A percentile compares a stretch with the other conserved stretches of the same genome.
Conservation (phyloP, 2,329 filamentous ascomycete genomes). For the Teratosphaeria nubilosa region DNA sequence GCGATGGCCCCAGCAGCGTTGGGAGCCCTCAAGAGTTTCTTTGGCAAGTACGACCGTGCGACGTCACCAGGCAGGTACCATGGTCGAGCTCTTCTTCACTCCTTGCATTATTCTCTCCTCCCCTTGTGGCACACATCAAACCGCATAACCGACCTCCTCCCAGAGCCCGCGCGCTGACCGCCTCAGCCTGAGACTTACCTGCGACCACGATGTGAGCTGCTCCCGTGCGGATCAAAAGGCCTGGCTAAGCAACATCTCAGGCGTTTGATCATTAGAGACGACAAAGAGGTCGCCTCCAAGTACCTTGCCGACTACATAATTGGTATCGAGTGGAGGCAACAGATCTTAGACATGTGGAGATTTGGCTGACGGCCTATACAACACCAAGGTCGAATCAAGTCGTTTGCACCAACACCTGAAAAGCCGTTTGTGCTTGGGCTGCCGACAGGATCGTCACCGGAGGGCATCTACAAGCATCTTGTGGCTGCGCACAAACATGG, state of each 20-base stretch:
- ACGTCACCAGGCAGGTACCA: background rate
- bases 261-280: constrained; percentile 75
- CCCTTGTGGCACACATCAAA: background rate
- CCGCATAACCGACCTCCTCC: background rate
- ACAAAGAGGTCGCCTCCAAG: constrained; percentile 55
- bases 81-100: background rate
- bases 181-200: background rate
- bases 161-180: background rate
- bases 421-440: constrained; percentile 75
- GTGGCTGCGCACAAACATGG: constrained; percentile 62
- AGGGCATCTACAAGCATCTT: constrained; percentile 66
- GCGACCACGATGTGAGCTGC: background rate
- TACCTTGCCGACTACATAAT: constrained; percentile 78
- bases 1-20: background rate
- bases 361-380: background rate
- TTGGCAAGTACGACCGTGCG: background rate
- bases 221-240: background rate
- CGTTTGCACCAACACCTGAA: constrained; percentile 60
- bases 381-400: constrained; percentile 58
- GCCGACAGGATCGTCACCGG: constrained; percentile 72
- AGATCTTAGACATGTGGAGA: background rate
- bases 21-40: background rate
- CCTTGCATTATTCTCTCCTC: background rate
- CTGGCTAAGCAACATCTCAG: constrained; percentile 34
- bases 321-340: constrained; percentile 33